phyloP scores from a whole-genome alignment of 106 monocot species.

The Amphibolis antarctica region DNA sequence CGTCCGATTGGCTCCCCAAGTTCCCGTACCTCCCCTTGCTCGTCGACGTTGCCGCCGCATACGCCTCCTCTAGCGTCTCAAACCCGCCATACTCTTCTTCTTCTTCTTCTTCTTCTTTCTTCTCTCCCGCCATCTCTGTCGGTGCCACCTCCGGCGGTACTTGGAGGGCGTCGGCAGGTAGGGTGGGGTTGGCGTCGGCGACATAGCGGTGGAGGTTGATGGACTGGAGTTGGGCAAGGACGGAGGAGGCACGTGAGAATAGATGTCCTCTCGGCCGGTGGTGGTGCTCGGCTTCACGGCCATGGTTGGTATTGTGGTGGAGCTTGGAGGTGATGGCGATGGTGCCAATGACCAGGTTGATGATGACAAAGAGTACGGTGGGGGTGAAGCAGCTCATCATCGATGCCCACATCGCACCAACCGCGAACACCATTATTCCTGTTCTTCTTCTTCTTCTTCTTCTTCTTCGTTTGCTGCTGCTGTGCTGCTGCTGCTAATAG shows the following conservation, averaged over 20 bases:
- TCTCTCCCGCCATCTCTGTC: background rate
- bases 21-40: background rate
- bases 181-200: background rate
- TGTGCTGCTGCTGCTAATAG: no score
- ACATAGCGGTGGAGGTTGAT: constrained; percentile 32
- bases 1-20: constrained; percentile 26
- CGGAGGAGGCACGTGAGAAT: constrained; percentile 24
- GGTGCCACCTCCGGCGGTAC: background rate
- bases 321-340: constrained; percentile 60
- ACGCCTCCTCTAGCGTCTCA: background rate
- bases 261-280: background rate
- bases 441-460: background rate
- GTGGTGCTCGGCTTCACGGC: background rate
- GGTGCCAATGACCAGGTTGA: constrained; percentile 81
- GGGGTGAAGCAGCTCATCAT: constrained; percentile 57
- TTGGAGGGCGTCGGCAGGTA: background rate
- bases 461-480: no score
- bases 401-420: constrained; percentile 11
- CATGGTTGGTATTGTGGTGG: background rate
- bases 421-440: constrained; percentile 11
- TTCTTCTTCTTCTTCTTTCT: background rate
- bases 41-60: no score
- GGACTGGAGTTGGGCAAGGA: constrained; percentile 49
- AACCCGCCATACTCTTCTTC: background rate
- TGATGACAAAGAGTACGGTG: constrained; percentile 61